Evolutionary conservation across 2,329 filamentous ascomycete species (phyloP).

Genomic region (Xylariales sp.): DNA sequence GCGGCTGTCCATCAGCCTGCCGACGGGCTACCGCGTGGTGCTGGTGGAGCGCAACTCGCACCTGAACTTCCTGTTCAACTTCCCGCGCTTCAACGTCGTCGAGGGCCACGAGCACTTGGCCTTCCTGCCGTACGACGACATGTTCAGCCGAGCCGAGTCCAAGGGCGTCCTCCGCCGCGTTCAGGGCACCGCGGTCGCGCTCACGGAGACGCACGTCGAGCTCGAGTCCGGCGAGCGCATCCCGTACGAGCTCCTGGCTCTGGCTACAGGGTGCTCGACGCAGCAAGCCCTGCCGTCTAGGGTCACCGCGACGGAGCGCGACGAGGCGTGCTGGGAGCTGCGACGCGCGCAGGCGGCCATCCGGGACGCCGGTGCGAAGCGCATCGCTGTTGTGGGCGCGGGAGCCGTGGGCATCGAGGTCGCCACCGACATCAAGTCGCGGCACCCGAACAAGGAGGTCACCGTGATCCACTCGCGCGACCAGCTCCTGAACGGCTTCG

Average conservation of each 20-base stretch:
- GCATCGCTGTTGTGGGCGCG: slow-evolving; percentile 50
- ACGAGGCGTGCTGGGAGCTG: slow-evolving; percentile 35
- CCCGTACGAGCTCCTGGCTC: slow-evolving; percentile 49
- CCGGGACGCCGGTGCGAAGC: slow-evolving; percentile 36
- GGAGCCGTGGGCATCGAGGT: slow-evolving; percentile 60
- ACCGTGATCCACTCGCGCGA: slow-evolving; percentile 53
- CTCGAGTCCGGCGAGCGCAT: slow-evolving; percentile 40
- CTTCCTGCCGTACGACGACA: slow-evolving; percentile 53
- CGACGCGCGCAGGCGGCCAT: slow-evolving; percentile 33
- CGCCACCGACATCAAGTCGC: slow-evolving; percentile 53
- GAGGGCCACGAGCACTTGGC: slow-evolving; percentile 53
- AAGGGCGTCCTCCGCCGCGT: slow-evolving; percentile 30
- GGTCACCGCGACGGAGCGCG: slow-evolving; percentile 45
- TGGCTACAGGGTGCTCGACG: slow-evolving; percentile 58
- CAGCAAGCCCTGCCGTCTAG: slow-evolving; percentile 30
- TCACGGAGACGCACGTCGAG: slow-evolving; percentile 32
- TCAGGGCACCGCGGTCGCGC: slow-evolving; percentile 32
- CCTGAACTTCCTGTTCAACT: slow-evolving; percentile 57
- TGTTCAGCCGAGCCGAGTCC: slow-evolving; percentile 9
- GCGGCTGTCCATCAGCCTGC: slow-evolving; percentile 43
- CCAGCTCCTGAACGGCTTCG: slow-evolving; percentile 48
- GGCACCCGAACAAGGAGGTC: slow-evolving; percentile 52
- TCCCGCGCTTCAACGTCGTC: slow-evolving; percentile 55
- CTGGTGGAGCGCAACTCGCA: slow-evolving; percentile 57
- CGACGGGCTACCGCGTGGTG: slow-evolving; percentile 45